These are phyloP conservation scores for Aspergillus vadensis DNA, from an alignment of 2,329 filamentous ascomycete genomes.

Conservation along the genomic window DNA sequence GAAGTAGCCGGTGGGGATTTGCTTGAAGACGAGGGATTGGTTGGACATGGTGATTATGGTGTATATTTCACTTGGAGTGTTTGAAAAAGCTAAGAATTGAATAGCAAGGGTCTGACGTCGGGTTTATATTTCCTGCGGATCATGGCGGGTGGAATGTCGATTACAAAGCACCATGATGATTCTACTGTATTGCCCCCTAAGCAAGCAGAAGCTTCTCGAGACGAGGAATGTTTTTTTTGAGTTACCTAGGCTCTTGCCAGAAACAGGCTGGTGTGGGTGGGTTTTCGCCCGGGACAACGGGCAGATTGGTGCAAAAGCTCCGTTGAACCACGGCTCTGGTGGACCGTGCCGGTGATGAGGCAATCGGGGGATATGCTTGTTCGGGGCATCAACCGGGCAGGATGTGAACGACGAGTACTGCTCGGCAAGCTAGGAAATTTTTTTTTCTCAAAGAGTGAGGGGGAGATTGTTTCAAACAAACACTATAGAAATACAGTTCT, in stretches of 20 bases:
- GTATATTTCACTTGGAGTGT: too few relatives aligned
- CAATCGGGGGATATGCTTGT: neutral
- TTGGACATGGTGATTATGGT: slow-evolving; percentile 50
- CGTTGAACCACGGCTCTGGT: slow-evolving; percentile 2
- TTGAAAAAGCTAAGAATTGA: neutral
- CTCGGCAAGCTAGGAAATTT: too few relatives aligned
- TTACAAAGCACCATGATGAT: neutral
- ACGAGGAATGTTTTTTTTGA: neutral
- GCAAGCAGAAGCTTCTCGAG: slow-evolving; percentile 4
- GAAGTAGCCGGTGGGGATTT: slow-evolving; percentile 66
- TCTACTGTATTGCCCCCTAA: neutral
- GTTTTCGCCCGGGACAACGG: neutral
- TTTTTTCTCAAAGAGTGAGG: too few relatives aligned
- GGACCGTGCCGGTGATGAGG: neutral
- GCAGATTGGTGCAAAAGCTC: neutral
- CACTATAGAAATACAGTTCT: too few relatives aligned
- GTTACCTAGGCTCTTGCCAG: neutral
- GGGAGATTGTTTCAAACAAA: too few relatives aligned
- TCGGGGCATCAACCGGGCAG: neutral
- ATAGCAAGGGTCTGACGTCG: neutral
- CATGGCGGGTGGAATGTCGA: neutral
- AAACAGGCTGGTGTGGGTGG: neutral
- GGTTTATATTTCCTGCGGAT: neutral
- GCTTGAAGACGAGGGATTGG: slow-evolving; percentile 75
- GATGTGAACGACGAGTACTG: too few relatives aligned